Percentiles rank a stretch among this genome's conserved stretches.
These are phyloP conservation scores for Suillus fuscotomentosus DNA, from an alignment of 768 basidiomycete genomes.

Conservation along the genomic window DNA sequence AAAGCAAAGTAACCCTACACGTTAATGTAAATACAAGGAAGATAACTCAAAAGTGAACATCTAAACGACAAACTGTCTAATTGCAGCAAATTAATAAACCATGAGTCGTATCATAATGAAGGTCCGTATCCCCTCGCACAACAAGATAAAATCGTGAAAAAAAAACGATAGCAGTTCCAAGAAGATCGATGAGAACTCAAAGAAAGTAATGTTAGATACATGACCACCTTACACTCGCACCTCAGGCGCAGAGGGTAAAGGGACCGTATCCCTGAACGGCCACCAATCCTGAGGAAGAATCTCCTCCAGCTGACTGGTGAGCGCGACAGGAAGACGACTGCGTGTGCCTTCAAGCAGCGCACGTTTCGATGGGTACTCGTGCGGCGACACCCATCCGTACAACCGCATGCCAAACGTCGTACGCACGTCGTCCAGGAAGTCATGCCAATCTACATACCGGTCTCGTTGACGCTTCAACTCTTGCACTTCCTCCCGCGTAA, in stretches of 20 bases:
- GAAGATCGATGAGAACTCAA: neutral
- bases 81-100: conserved; percentile 2
- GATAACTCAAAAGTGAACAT: neutral
- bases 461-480: conserved; percentile 12
- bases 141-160: neutral
- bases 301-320: conserved; percentile 13
- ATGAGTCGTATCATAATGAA: conserved; percentile 4
- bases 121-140: conserved; percentile 10
- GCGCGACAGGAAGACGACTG: conserved; percentile 11
- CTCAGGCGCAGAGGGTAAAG: conserved; percentile 2
- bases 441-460: conserved; percentile 16
- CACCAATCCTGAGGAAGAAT: conserved; percentile 17
- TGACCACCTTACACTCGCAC: conserved; percentile 6
- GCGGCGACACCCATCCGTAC: conserved; percentile 15
- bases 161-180: neutral
- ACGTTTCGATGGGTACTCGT: conserved; percentile 14
- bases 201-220: no score
- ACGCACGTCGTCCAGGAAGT: conserved; percentile 15
- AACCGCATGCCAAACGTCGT: conserved; percentile 13
- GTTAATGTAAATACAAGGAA: conserved; percentile 1
- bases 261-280: conserved; percentile 16
- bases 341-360: conserved; percentile 13
- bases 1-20: neutral
- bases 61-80: neutral
- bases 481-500: conserved; percentile 14